These are phyloP conservation scores for Rhodotorula sp. DNA, from an alignment of 1,284 basidiomycete genomes.

Conservation along the genomic window DNA sequence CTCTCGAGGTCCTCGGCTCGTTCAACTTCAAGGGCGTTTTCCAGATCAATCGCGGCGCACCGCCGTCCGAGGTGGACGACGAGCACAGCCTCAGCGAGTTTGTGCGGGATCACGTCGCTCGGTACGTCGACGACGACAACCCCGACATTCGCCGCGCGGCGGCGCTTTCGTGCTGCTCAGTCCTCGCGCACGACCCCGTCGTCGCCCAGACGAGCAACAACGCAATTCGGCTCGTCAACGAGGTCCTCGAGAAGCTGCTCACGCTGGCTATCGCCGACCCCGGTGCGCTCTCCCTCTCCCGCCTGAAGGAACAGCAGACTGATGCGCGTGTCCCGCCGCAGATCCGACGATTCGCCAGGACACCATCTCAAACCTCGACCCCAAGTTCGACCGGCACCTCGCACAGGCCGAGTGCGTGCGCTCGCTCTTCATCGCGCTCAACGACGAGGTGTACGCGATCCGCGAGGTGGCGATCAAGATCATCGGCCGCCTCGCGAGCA, in stretches of 20 bases:
- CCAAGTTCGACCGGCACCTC: constrained; percentile 96
- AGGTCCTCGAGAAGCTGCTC: constrained; percentile 94
- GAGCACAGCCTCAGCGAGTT: constrained; percentile 94
- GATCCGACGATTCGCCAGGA: constrained; percentile 82
- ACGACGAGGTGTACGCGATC: constrained; percentile 95
- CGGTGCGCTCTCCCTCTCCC: constrained; percentile 57
- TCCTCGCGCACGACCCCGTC: constrained; percentile 94
- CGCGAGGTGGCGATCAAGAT: constrained; percentile 85
- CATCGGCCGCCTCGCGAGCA: constrained; percentile 89
- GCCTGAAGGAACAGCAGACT: too few relatives aligned
- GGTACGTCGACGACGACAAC: constrained; percentile 92
- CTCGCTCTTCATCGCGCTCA: constrained; percentile 94
- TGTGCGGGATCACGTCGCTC: constrained; percentile 86
- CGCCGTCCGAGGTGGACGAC: constrained; percentile 14
- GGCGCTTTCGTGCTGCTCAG: constrained; percentile 85
- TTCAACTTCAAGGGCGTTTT: constrained; percentile 88
- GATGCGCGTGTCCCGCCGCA: constrained; percentile 47
- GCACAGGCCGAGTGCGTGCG: constrained; percentile 98
- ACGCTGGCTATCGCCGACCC: constrained; percentile 98
- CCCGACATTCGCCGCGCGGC: constrained; percentile 86
- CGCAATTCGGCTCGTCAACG: constrained; percentile 96
- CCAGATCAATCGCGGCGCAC: constrained; percentile 14
- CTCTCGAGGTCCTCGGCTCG: constrained; percentile 81
- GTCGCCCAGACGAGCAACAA: constrained; percentile 95
- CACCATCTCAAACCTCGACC: constrained; percentile 84